Percentiles rank a stretch among this genome's conserved stretches.
phyloP scores from a whole-genome alignment of 495 filamentous ascomycete species.

The Aspergillus mulundensis region DNA sequence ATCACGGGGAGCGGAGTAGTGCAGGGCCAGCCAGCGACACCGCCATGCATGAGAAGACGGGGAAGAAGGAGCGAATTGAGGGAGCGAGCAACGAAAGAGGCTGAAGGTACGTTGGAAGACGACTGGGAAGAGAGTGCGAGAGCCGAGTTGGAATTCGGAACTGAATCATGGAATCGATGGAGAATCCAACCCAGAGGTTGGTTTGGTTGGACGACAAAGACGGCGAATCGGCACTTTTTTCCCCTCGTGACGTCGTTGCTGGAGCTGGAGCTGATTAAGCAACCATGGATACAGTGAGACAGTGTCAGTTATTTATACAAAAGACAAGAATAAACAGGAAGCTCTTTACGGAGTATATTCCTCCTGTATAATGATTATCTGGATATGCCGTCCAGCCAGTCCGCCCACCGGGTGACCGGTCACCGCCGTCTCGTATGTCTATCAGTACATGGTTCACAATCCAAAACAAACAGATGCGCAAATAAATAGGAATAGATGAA shows the following conservation, averaged over 20 bases:
- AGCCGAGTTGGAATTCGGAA: neutral
- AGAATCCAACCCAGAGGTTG: neutral
- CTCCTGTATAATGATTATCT: conserved; percentile 6
- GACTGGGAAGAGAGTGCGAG: neutral
- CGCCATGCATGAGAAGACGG: conserved; percentile 13
- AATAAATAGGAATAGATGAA: conserved; percentile 20
- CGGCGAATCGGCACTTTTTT: conserved; percentile 9
- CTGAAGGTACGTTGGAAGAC: neutral
- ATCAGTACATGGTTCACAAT: conserved; percentile 23
- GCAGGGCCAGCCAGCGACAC: conserved; percentile 24
- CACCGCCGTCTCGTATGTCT: conserved; percentile 13
- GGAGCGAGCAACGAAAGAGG: neutral
- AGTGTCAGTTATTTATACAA: neutral
- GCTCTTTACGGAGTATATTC: neutral
- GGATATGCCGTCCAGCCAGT: conserved; percentile 11
- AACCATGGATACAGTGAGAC: neutral
- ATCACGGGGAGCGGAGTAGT: conserved; percentile 9
- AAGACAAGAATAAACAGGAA: neutral
- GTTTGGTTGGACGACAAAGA: neutral
- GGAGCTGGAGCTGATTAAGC: conserved; percentile 10
- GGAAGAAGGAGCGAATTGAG: conserved; percentile 1
- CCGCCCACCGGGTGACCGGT: conserved; percentile 8
- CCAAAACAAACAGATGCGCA: conserved; percentile 31
- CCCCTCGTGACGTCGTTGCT: conserved; percentile 43
- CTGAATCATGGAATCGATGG: neutral